Evolutionary conservation across 2,329 filamentous ascomycete genomes (phyloP), one percentile per base, ranked within the genome.

Genomic region (Triangularia verruculosa): DNA sequence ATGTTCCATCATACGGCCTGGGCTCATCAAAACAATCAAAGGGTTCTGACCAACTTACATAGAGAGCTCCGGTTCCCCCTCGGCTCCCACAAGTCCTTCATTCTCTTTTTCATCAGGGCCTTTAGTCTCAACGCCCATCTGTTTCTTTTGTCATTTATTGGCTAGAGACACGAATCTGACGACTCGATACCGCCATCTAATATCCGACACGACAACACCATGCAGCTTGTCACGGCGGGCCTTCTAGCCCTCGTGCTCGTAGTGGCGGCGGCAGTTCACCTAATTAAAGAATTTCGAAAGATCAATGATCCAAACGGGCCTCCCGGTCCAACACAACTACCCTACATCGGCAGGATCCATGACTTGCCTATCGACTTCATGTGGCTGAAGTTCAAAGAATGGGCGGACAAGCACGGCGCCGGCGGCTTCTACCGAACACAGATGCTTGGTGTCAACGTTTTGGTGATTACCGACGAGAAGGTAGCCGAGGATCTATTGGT

Each of bases 331-430:
- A 72, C 67, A 12, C 70, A 74, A 43, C 55, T 76, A 17, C 75
- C 75, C 0, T 76, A 72, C 57, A 58, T 77, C n/a, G 75, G 75
- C 12, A 72, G 75, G 1, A 74, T 82, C 61, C 79, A 82, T 65
- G 79, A 82, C 63, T 72, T 82, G 11, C 80, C 80, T 1, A 80
- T 80, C 67, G 66, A 79, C 39, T 77, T 74, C 69, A 81, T 80
- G 78, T 85, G 82, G 82, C 69, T 83, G 66, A 84, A 84, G 74
- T 82, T 84, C 70, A 74, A 77, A 59, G 75, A 77, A 57, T 77
- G 75, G 75, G 72, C 70, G 0, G 72, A 74, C 22, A 61, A 68
- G 55, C 73, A 76, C 53, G 72, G 70, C 28, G 61, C 65, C 15
- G 68, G 71, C 57, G 75, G 75, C 12, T 76, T 76, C 57, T 77